Evolutionary conservation across 805 yeast species (phyloP).

Genomic region (Candida chauliodis): DNA sequence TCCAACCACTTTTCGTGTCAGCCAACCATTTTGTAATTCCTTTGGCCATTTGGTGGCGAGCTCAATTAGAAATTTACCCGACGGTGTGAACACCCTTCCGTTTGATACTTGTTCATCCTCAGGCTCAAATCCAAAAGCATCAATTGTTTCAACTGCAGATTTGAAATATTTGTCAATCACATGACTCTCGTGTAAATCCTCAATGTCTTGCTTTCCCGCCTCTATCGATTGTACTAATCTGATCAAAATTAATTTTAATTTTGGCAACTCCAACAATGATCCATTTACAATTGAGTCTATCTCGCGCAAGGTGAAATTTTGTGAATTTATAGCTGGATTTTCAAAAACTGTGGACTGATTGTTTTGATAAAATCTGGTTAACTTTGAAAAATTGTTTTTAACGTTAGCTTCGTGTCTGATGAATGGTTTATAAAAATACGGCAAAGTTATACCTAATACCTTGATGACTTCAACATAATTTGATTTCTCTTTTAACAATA

Average conservation of each 20-base stretch:
- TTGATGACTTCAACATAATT: constrained; percentile 76
- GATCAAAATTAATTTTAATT: constrained; percentile 63
- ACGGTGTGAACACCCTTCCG: constrained; percentile 75
- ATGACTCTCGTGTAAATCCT: constrained; percentile 5
- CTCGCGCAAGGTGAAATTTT: constrained; percentile 23
- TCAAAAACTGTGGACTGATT: constrained; percentile 25
- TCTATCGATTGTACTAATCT: constrained; percentile 50
- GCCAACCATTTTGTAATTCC: constrained; percentile 85
- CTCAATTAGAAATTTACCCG: constrained; percentile 84
- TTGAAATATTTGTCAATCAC: constrained; percentile 32
- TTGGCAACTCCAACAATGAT: constrained; percentile 63
- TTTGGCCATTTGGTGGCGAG: constrained; percentile 85
- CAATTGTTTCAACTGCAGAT: constrained; percentile 62
- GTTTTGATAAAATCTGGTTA: constrained; percentile 36
- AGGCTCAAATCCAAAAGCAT: constrained; percentile 68
- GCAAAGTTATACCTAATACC: constrained; percentile 79
- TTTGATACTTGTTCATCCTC: constrained; percentile 25
- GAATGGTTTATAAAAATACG: constrained; percentile 89
- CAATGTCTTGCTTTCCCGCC: constrained; percentile 1
- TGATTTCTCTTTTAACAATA: constrained; percentile 54
- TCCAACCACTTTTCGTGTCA: constrained; percentile 79
- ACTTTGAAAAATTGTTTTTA: constrained; percentile 54
- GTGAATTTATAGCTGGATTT: constrained; percentile 26
- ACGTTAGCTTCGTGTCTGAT: constrained; percentile 94
- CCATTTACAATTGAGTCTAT: constrained; percentile 55